Evolutionary conservation across 1,284 basidiomycete species (phyloP).

Genomic region (Cutaneotrichosporon sp.): DNA sequence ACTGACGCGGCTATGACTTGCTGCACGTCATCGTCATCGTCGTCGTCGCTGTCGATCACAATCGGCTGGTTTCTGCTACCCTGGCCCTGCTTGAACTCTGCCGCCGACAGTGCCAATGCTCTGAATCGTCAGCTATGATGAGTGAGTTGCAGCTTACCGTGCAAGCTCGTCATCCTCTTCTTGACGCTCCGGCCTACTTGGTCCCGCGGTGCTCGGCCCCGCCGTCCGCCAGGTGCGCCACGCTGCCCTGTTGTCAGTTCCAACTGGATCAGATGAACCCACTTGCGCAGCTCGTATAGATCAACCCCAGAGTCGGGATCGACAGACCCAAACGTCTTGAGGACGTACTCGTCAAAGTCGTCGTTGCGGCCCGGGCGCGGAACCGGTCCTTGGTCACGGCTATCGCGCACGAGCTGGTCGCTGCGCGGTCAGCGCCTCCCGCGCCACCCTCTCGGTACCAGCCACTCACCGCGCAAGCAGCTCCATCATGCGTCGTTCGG

Average conservation of each 20-base stretch:
- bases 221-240: slow-evolving; percentile 44
- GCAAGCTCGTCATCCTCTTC: slow-evolving; percentile 42
- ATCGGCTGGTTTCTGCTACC: slow-evolving; percentile 2
- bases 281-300: slow-evolving; percentile 37
- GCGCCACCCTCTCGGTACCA: no score
- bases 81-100: slow-evolving; percentile 22
- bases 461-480: not conserved
- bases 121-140: slow-evolving; percentile 18
- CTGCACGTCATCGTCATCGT: slow-evolving; percentile 39
- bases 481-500: not conserved
- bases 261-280: slow-evolving; percentile 1
- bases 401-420: not conserved
- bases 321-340: slow-evolving; percentile 23
- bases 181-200: slow-evolving; percentile 7
- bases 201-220: slow-evolving; percentile 21
- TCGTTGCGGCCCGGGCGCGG: slow-evolving; percentile 34
- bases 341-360: slow-evolving; percentile 42
- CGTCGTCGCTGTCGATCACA: slow-evolving; percentile 19
- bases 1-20: slow-evolving; percentile 25
- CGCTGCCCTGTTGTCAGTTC: slow-evolving; percentile 32
- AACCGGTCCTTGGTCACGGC: slow-evolving; percentile 5
- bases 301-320: slow-evolving; percentile 27
- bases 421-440: not conserved
- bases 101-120: slow-evolving; percentile 31
- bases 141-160: slow-evolving; percentile 24